These are phyloP conservation scores for Panaeolus papilionaceus DNA, from an alignment of 768 basidiomycete species.

Conservation along the genomic window DNA sequence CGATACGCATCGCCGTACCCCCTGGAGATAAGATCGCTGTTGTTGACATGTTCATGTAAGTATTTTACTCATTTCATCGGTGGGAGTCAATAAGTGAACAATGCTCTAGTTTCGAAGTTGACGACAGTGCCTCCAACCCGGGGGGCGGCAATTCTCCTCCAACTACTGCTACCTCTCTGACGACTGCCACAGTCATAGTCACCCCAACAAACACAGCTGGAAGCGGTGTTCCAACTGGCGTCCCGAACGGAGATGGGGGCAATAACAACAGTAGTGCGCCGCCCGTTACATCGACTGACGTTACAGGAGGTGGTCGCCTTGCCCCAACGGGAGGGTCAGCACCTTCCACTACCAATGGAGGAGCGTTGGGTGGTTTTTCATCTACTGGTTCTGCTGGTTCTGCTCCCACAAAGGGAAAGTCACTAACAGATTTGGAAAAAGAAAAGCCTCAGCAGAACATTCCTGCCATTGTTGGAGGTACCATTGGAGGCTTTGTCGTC, in stretches of 20 bases:
- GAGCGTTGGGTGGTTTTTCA: neutral
- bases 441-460: neutral
- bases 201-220: neutral
- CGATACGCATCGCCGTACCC: neutral
- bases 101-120: neutral
- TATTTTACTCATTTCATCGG: neutral
- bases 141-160: neutral
- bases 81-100: neutral
- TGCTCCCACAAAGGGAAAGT: neutral
- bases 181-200: neutral
- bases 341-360: neutral
- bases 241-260: neutral
- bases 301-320: neutral
- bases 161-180: neutral
- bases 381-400: neutral
- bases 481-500: neutral
- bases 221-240: neutral
- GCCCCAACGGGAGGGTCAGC: neutral
- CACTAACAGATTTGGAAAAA: neutral
- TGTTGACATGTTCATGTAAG: constrained; percentile 6
- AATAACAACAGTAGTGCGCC: neutral
- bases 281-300: neutral
- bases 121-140: neutral
- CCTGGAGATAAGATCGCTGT: constrained; percentile 2
- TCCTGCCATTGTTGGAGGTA: neutral